phyloP scores from a whole-genome alignment of 2,329 filamentous ascomycete species.

The Pyrenophora tritici-repentis region DNA sequence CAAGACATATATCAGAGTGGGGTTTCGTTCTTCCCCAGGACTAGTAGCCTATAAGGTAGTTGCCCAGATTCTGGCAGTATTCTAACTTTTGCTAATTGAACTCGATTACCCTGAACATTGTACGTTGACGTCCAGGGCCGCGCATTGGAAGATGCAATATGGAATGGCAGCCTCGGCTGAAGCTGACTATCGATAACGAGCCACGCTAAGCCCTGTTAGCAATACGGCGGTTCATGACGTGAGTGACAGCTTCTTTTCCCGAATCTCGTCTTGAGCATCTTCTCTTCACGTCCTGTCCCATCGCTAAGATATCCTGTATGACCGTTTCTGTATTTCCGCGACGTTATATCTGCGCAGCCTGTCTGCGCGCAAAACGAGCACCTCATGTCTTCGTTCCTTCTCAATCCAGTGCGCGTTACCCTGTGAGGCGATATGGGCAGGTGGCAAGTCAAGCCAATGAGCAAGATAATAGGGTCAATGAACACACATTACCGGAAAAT shows the following conservation, averaged over 20 bases:
- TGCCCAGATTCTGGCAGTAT: no score
- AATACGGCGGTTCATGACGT: constrained; percentile 16
- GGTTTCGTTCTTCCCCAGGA: no score
- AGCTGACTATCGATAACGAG: constrained; percentile 11
- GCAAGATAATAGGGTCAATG: constrained; percentile 11
- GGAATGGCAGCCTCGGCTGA: background rate
- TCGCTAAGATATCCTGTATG: constrained; percentile 33
- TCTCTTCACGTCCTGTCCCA: constrained; percentile 1
- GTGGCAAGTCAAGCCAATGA: constrained; percentile 24
- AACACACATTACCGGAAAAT: constrained; percentile 20
- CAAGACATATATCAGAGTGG: no score
- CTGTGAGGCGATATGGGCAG: constrained; percentile 30
- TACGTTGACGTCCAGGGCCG: no score
- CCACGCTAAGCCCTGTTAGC: constrained; percentile 11
- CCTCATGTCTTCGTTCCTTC: constrained; percentile 11
- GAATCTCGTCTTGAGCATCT: background rate
- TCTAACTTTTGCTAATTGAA: no score
- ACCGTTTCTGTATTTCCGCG: constrained; percentile 23
- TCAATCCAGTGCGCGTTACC: constrained; percentile 10
- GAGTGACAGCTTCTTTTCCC: constrained; percentile 1
- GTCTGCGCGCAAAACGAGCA: constrained; percentile 42
- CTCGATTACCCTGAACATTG: no score
- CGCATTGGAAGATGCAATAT: background rate
- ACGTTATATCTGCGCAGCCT: constrained; percentile 47
- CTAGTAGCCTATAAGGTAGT: no score